phyloP scores from a whole-genome alignment of 1,284 basidiomycete species.

The Fistulinella cinereoalba region DNA sequence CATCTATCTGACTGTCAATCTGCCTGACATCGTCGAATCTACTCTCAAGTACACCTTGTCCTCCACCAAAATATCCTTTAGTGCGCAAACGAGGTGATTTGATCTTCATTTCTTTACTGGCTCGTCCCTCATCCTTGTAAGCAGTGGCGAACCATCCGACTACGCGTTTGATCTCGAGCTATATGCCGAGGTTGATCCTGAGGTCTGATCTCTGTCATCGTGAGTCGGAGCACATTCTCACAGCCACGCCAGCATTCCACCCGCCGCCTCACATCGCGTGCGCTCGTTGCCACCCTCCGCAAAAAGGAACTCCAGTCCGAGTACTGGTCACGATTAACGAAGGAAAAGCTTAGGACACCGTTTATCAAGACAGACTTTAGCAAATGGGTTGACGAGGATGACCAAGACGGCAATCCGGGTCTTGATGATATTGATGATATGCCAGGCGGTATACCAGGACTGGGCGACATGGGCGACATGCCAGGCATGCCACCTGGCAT shows the following conservation, averaged over 20 bases:
- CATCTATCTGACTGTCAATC: slow-evolving; percentile 80
- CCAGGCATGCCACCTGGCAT: too few relatives aligned
- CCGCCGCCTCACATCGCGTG: slow-evolving; percentile 62
- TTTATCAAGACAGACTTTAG: slow-evolving; percentile 90
- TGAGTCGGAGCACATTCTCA: slow-evolving; percentile 7
- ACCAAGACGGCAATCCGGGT: slow-evolving; percentile 62
- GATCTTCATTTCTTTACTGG: background rate
- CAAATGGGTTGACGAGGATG: slow-evolving; percentile 95
- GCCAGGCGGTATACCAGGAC: background rate
- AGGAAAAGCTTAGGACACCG: slow-evolving; percentile 75
- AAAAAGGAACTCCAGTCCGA: slow-evolving; percentile 78
- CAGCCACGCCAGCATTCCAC: slow-evolving; percentile 55
- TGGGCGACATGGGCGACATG: slow-evolving; percentile 13
- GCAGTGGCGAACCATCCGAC: slow-evolving; percentile 54
- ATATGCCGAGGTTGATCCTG: slow-evolving; percentile 69
- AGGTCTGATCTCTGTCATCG: slow-evolving; percentile 45
- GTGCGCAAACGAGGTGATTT: slow-evolving; percentile 68
- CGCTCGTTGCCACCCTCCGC: slow-evolving; percentile 64
- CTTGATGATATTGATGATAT: background rate
- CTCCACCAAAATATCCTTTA: slow-evolving; percentile 63
- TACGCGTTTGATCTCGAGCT: slow-evolving; percentile 76
- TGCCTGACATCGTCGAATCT: slow-evolving; percentile 71
- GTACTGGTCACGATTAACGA: slow-evolving; percentile 89
- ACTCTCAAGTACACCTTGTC: slow-evolving; percentile 65
- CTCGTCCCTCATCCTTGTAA: slow-evolving; percentile 22